Percentiles rank a stretch among this genome's conserved stretches.
Conservation (phyloP, 768 basidiomycete genomes). For the Russula sp. region DNA sequence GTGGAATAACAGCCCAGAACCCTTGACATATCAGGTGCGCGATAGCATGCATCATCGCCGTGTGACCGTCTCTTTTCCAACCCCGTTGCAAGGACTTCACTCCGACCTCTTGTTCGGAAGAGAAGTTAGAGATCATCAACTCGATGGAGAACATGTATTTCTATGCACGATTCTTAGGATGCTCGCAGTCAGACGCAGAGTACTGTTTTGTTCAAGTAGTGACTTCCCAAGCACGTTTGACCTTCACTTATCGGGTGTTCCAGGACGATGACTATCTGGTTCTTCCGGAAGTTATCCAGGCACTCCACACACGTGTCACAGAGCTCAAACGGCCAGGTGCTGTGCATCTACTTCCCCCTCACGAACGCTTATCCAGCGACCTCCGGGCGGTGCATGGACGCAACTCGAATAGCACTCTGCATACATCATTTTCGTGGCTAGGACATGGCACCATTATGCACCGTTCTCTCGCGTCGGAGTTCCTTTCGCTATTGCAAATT, state of each 20-base stretch:
- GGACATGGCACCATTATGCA: slow-evolving; percentile 54
- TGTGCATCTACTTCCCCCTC: slow-evolving; percentile 52
- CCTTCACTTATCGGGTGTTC: not conserved
- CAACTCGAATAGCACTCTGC: slow-evolving; percentile 28
- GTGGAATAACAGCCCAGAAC: slow-evolving; percentile 55
- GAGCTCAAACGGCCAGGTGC: slow-evolving; percentile 22
- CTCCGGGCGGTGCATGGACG: slow-evolving; percentile 38
- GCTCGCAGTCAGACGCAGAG: slow-evolving; percentile 40
- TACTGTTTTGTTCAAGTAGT: slow-evolving; percentile 59
- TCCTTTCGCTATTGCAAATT: slow-evolving; percentile 39
- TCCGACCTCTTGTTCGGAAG: slow-evolving; percentile 34
- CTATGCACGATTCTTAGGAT: slow-evolving; percentile 54
- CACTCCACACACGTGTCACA: slow-evolving; percentile 38
- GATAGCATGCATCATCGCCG: not conserved
- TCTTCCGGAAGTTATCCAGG: slow-evolving; percentile 46
- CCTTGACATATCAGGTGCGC: slow-evolving; percentile 38
- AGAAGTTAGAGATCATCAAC: slow-evolving; percentile 46
- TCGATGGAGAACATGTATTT: slow-evolving; percentile 53
- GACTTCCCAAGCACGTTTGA: not conserved
- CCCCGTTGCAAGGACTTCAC: slow-evolving; percentile 22
- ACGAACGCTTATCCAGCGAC: slow-evolving; percentile 51
- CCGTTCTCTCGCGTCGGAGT: slow-evolving; percentile 37
- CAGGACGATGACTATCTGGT: slow-evolving; percentile 68
- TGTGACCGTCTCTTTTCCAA: slow-evolving; percentile 28
- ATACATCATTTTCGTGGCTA: slow-evolving; percentile 59